These are phyloP conservation scores for Gnomoniopsis smithogilvyi DNA, from an alignment of 2,329 filamentous ascomycete species.

Conservation along the genomic window DNA sequence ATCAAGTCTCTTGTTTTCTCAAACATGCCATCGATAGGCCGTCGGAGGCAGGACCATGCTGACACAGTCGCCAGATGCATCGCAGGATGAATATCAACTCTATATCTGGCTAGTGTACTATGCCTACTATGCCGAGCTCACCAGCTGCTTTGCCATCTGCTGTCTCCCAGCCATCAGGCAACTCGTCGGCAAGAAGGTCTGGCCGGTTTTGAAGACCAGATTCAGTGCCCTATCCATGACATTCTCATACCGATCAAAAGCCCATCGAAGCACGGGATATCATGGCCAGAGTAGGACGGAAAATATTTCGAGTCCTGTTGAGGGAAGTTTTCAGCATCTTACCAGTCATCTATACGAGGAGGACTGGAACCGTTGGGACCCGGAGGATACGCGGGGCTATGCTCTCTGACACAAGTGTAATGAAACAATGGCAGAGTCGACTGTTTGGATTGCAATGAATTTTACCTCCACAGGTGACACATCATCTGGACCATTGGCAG, in stretches of 20 bases:
- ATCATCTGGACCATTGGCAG: too few relatives aligned
- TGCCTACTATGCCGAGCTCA: conserved; percentile 7
- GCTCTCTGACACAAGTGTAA: neutral
- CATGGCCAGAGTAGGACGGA: neutral
- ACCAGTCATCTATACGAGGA: neutral
- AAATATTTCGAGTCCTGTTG: neutral
- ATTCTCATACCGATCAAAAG: neutral
- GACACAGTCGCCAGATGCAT: neutral
- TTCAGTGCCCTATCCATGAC: neutral
- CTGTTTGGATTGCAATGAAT: too few relatives aligned
- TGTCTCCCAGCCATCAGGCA: conserved; percentile 10
- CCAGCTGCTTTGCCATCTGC: conserved; percentile 10
- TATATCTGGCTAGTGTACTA: conserved; percentile 3
- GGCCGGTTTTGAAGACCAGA: conserved; percentile 2
- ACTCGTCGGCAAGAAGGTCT: conserved; percentile 7
- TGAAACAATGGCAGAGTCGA: too few relatives aligned
- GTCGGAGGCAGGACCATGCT: neutral
- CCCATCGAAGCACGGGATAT: neutral
- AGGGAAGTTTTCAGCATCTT: neutral
- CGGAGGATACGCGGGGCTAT: neutral
- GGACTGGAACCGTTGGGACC: neutral
- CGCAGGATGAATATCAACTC: neutral
- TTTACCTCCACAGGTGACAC: too few relatives aligned
- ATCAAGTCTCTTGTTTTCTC: neutral
- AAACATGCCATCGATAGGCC: neutral